phyloP scores from a whole-genome alignment of 2,329 filamentous ascomycete genomes.

The Chrysoporthe deuterocubensis region DNA sequence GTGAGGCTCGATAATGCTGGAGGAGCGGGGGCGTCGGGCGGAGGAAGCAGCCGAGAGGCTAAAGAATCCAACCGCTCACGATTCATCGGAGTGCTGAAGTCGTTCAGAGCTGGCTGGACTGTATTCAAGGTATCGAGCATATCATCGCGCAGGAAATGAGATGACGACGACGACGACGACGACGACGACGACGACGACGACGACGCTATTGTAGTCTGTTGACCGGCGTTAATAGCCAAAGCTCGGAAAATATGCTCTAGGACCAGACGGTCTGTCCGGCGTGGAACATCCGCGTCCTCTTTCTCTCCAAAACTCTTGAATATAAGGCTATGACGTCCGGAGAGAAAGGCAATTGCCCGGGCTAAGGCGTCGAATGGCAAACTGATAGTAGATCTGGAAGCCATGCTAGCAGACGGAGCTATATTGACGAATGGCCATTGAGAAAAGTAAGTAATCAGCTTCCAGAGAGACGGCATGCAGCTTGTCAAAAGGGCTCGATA shows the following conservation, averaged over 20 bases:
- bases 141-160: not conserved
- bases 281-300: constrained; percentile 4
- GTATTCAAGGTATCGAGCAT: not conserved
- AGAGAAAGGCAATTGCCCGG: constrained; percentile 6
- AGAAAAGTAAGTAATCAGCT: constrained; percentile 5
- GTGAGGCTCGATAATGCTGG: not conserved
- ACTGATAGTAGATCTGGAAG: constrained; percentile 2
- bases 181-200: not conserved
- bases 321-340: constrained; percentile 7
- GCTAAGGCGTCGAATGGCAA: not conserved
- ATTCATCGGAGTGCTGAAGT: not conserved
- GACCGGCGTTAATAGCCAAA: constrained; percentile 5
- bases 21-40: not conserved
- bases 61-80: not conserved
- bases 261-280: constrained; percentile 7
- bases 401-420: not conserved
- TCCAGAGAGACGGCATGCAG: constrained; percentile 4
- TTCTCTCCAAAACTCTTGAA: not conserved
- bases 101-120: constrained; percentile 1
- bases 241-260: constrained; percentile 9
- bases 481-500: not conserved
- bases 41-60: not conserved
- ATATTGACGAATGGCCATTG: constrained; percentile 5
- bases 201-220: not conserved
- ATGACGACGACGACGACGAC: not conserved